Percentiles rank a stretch among this genome's conserved stretches.
These are phyloP conservation scores for Circinella minor DNA, from an alignment of 371 early-diverging fungal species.

Conservation along the genomic window DNA sequence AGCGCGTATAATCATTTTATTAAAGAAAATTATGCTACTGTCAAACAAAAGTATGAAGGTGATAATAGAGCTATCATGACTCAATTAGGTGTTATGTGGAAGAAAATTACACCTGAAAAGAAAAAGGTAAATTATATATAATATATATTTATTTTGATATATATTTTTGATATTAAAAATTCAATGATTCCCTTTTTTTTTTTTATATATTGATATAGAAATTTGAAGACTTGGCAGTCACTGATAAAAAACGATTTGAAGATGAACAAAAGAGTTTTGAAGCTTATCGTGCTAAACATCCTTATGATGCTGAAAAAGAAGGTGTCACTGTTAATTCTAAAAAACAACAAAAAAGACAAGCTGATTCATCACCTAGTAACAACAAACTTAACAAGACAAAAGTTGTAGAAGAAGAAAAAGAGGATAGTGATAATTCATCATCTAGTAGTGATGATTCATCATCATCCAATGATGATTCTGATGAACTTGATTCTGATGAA, in stretches of 20 bases:
- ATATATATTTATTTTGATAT: too few relatives aligned
- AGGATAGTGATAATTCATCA: neutral
- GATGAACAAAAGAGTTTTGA: neutral
- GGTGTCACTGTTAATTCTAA: neutral
- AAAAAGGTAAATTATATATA: neutral
- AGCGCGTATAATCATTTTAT: conserved; percentile 10
- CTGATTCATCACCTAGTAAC: neutral
- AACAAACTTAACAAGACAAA: neutral
- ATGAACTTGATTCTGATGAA: too few relatives aligned
- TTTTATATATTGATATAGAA: neutral
- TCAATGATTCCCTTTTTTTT: neutral
- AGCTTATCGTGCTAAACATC: neutral
- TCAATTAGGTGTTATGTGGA: neutral
- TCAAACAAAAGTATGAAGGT: neutral
- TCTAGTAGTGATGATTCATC: neutral
- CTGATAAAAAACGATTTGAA: neutral
- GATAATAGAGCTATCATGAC: neutral
- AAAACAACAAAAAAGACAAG: neutral
- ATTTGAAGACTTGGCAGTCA: neutral
- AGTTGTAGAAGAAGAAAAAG: neutral
- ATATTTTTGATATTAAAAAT: too few relatives aligned
- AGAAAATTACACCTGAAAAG: neutral
- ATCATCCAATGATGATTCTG: too few relatives aligned
- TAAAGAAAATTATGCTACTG: neutral
- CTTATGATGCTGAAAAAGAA: neutral